These are phyloP conservation scores for Aechmea fasciata DNA, from an alignment of 176 grass and related monocot species.

Conservation along the genomic window DNA sequence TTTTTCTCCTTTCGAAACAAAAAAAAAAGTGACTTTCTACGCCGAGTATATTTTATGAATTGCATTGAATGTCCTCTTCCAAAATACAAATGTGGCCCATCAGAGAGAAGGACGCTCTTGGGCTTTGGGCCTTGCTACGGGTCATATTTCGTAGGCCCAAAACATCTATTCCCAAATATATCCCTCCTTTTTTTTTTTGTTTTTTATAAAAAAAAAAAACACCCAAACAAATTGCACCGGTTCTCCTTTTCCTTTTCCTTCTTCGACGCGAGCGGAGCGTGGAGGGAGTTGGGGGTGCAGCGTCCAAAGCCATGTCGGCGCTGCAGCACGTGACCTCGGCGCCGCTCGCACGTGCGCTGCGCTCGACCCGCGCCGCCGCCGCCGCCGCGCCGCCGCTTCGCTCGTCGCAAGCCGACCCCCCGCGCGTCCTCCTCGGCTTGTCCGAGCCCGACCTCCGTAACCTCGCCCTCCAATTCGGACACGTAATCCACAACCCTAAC, in stretches of 20 bases:
- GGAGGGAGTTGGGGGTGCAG: neutral
- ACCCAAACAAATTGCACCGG: too few relatives aligned
- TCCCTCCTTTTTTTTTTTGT: too few relatives aligned
- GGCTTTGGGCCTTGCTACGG: too few relatives aligned
- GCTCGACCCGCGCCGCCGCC: conserved; percentile 10
- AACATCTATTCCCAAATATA: too few relatives aligned
- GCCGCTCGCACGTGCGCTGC: conserved; percentile 56
- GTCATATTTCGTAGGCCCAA: too few relatives aligned
- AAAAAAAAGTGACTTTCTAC: too few relatives aligned
- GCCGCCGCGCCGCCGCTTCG: conserved; percentile 12
- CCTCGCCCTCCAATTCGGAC: conserved; percentile 56
- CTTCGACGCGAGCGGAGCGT: neutral
- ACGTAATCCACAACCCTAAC: conserved; percentile 23
- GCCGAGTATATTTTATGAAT: too few relatives aligned
- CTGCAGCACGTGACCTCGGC: conserved; percentile 49
- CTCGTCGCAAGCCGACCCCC: conserved; percentile 19
- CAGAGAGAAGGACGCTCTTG: too few relatives aligned
- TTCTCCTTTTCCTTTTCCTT: neutral
- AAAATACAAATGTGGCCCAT: too few relatives aligned
- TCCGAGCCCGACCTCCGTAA: conserved; percentile 81
- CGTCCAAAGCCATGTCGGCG: conserved; percentile 40
- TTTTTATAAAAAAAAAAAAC: too few relatives aligned
- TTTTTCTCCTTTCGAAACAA: too few relatives aligned
- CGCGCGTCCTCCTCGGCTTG: conserved; percentile 58
- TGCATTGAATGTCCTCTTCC: too few relatives aligned